Evolutionary conservation across 768 basidiomycete species (phyloP).

Genomic region (Hericium coralloides): DNA sequence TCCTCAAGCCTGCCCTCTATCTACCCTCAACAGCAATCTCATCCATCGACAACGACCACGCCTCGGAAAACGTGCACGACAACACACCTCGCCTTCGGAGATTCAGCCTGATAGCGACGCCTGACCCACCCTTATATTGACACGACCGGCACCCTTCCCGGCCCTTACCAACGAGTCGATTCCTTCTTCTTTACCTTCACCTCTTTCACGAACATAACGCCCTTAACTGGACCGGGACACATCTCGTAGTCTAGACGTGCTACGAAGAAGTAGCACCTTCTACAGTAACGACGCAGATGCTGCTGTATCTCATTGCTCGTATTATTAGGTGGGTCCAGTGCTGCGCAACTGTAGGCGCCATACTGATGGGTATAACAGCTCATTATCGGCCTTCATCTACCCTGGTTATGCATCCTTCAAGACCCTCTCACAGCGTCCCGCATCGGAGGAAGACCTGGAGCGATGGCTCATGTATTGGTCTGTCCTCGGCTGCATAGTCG

Average conservation of each 20-base stretch:
- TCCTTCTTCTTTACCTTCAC: neutral
- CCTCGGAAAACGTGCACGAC: neutral
- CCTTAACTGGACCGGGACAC: neutral
- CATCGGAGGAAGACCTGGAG: slow-evolving; percentile 77
- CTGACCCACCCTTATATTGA: neutral
- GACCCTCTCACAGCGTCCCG: slow-evolving; percentile 78
- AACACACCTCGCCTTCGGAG: neutral
- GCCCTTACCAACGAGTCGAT: neutral
- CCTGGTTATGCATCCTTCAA: slow-evolving; percentile 97
- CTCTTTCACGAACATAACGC: neutral
- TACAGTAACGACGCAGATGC: slow-evolving; percentile 19
- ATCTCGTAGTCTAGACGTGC: neutral
- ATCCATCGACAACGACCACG: neutral
- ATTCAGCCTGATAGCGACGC: neutral
- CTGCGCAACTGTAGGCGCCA: neutral
- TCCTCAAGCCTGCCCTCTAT: no score
- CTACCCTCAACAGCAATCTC: no score
- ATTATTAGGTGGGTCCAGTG: slow-evolving; percentile 28
- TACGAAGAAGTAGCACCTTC: neutral
- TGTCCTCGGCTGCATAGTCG: slow-evolving; percentile 76
- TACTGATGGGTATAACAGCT: slow-evolving; percentile 30
- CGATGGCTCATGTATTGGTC: slow-evolving; percentile 98
- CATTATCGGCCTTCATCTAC: slow-evolving; percentile 76
- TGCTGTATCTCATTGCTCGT: slow-evolving; percentile 34
- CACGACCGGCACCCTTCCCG: neutral